Conservation (phyloP, 2,329 filamentous ascomycete genomes). For the Akanthomyces lecanii region DNA sequence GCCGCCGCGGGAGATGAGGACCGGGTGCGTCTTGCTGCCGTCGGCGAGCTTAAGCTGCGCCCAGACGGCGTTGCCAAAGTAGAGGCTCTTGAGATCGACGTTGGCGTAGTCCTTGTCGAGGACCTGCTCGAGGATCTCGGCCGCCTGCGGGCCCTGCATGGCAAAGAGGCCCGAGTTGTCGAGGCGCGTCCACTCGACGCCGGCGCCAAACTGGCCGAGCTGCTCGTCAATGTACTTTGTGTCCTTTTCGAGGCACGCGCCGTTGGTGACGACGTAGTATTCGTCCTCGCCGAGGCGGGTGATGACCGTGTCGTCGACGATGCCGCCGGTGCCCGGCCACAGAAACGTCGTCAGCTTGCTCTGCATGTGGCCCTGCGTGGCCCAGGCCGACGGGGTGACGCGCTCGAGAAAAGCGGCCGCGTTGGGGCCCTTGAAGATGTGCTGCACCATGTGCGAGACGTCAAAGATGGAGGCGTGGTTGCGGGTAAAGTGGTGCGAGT, state of each 20-base stretch:
- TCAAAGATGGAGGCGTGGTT: slow-evolving; percentile 88
- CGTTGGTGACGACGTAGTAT: slow-evolving; percentile 96
- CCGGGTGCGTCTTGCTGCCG: slow-evolving; percentile 37
- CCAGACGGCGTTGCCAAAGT: slow-evolving; percentile 74
- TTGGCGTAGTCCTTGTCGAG: slow-evolving; percentile 44
- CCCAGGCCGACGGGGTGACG: slow-evolving; percentile 73
- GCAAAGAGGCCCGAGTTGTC: slow-evolving; percentile 76
- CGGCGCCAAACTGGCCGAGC: slow-evolving; percentile 54
- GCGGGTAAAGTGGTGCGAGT: slow-evolving; percentile 87
- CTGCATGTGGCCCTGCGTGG: slow-evolving; percentile 58
- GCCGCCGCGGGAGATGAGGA: slow-evolving; percentile 77
- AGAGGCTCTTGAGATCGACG: slow-evolving; percentile 60
- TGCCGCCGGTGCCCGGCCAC: slow-evolving; percentile 76
- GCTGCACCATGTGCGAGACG: slow-evolving; percentile 95
- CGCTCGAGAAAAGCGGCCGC: slow-evolving; percentile 77
- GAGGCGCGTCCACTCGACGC: slow-evolving; percentile 64
- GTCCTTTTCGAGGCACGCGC: slow-evolving; percentile 87
- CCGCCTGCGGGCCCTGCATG: slow-evolving; percentile 79
- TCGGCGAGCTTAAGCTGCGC: slow-evolving; percentile 60
- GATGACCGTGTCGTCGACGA: slow-evolving; percentile 91
- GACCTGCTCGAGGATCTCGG: slow-evolving; percentile 61
- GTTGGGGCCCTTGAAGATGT: slow-evolving; percentile 75
- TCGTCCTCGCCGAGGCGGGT: slow-evolving; percentile 68
- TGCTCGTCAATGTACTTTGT: slow-evolving; percentile 69
- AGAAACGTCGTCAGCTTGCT: slow-evolving; percentile 84